Evolutionary conservation across 257 asterid genomes (phyloP), one percentile per base, ranked within the genome.

Genomic region (Jacaranda mimosifolia): DNA sequence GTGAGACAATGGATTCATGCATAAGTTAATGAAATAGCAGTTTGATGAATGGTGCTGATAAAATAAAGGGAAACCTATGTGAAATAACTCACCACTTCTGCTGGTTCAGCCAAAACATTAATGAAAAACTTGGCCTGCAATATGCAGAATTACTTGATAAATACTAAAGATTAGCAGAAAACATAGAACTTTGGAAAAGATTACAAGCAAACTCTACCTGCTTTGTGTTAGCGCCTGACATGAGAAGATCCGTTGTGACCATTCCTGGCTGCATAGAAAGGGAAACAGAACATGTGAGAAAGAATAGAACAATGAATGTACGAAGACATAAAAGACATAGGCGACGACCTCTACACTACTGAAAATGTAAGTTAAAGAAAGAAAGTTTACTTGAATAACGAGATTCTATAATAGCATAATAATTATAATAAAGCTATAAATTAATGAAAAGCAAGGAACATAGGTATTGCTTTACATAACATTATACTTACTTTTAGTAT

Each of bases 171-270:
- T 58, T 74, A 49, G 58, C 72, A 58, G 35, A 35, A 63, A n/a
- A 68, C 9, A 36, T 43, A 26, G 35, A 21, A 21, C 0, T 42
- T 8, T n/a, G 35, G 21, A 15, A 77, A 71, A 60, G 1, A 60
- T 68, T 1, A 7, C 51, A 53, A 55, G 70, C 66, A 74, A 68
- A 60, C 36, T 56, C 32, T 60, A 86, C 98, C 96, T 94, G 99
- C 90, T 94, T 92, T 42, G 98, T 91, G 83, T 89, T 89, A 55
- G 96, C 97, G 40, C 98, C 99, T 19, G 98, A 88, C 99, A 94
- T 89, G 79, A 94, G 97, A 78, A 94, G 99, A 85, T 94, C 99
- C 35, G 99, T 94, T 3, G 99, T 94, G 39, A 94, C 99, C 99
- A 94, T 94, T 75, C 99, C 99, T 58, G 99, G 99, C 99, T 94